Evolutionary conservation across 108 stramenopile genomes (phyloP).

Genomic region (Nannochloropsis gaditana): DNA sequence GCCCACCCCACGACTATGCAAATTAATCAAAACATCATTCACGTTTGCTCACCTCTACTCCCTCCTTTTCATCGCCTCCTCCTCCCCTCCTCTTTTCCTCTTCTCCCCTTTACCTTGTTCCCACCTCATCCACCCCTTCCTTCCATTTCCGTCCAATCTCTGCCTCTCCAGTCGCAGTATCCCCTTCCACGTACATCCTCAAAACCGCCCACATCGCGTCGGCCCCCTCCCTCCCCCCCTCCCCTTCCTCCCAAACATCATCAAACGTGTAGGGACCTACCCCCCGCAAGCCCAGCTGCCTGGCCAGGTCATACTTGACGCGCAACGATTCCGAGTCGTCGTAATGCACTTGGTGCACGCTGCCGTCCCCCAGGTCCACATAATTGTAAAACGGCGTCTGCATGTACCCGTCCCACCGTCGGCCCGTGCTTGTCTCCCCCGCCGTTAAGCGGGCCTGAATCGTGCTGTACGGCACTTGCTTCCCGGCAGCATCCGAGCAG

Average conservation of each 20-base stretch:
- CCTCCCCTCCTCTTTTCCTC: not conserved
- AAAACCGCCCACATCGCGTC: not conserved
- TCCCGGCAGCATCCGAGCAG: conserved; percentile 58
- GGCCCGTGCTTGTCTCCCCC: conserved; percentile 2
- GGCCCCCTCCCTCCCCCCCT: not conserved
- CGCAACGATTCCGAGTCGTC: not conserved
- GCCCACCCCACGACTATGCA: too few species aligned
- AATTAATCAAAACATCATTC: too few species aligned
- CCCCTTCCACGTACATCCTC: not conserved
- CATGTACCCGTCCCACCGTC: not conserved
- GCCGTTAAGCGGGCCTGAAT: not conserved
- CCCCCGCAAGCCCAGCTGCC: not conserved
- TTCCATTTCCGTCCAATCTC: not conserved
- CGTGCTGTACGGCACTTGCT: not conserved
- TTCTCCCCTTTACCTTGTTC: not conserved
- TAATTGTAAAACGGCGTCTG: conserved; percentile 9
- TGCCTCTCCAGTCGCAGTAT: not conserved
- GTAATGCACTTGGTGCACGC: conserved; percentile 17
- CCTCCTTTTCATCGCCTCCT: too few species aligned
- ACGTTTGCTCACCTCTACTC: too few species aligned
- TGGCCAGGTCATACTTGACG: not conserved
- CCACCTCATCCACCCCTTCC: not conserved
- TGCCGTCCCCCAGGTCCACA: not conserved
- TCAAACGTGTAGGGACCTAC: conserved; percentile 7
- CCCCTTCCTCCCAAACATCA: not conserved